Evolutionary conservation across 768 basidiomycete genomes (phyloP).

Genomic region (Amanita rimosa): DNA sequence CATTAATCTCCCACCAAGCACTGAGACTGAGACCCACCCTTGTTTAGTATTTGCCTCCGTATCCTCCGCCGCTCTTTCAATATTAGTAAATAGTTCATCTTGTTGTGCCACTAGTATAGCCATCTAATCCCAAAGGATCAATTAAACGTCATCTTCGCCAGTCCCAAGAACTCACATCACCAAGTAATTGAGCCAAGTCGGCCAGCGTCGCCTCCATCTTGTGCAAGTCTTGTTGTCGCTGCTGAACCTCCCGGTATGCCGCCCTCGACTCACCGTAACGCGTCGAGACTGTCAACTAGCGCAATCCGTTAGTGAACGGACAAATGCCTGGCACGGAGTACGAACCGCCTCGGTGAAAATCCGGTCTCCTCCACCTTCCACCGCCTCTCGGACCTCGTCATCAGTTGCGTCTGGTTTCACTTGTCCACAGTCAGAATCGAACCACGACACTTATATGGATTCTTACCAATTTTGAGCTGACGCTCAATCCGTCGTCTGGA

Average conservation of each 20-base stretch:
- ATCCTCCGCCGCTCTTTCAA: slow-evolving; percentile 50
- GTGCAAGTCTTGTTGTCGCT: slow-evolving; percentile 75
- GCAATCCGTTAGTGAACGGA: neutral
- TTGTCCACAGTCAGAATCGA: slow-evolving; percentile 14
- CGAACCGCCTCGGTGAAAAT: slow-evolving; percentile 71
- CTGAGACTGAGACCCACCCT: slow-evolving; percentile 37
- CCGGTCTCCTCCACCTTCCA: slow-evolving; percentile 53
- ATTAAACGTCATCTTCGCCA: neutral
- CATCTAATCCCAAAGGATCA: slow-evolving; percentile 45
- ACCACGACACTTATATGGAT: neutral
- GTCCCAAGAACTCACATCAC: slow-evolving; percentile 42
- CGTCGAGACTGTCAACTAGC: slow-evolving; percentile 61
- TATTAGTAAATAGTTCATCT: slow-evolving; percentile 54
- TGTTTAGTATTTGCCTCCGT: slow-evolving; percentile 61
- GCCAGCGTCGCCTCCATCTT: slow-evolving; percentile 79
- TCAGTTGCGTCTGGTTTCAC: slow-evolving; percentile 83
- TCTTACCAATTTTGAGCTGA: slow-evolving; percentile 66
- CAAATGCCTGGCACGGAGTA: slow-evolving; percentile 2
- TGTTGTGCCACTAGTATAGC: slow-evolving; percentile 69
- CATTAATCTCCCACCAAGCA: neutral
- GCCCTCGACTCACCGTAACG: slow-evolving; percentile 75
- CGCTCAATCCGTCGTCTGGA: slow-evolving; percentile 60
- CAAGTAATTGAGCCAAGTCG: slow-evolving; percentile 84
- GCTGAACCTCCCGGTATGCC: slow-evolving; percentile 83
- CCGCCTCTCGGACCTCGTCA: slow-evolving; percentile 65